Evolutionary conservation across 441 rosid species (phyloP), one percentile per base, ranked within the genome.

Genomic region (Francoa sonchifolia): DNA sequence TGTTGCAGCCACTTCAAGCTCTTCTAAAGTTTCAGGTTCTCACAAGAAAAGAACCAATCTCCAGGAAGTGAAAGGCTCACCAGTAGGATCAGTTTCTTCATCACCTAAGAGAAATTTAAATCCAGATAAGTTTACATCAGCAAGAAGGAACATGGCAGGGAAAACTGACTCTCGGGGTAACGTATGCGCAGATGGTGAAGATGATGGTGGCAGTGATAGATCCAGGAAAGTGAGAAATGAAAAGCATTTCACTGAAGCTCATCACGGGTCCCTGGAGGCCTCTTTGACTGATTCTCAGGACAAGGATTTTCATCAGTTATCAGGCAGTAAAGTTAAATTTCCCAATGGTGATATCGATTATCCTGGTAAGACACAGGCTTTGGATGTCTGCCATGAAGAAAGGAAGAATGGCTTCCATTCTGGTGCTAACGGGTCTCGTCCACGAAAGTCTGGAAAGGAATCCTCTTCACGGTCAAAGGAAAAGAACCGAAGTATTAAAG

Each of bases 1-100:
- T 56, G 57, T 61, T 28, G 78, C 78, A 6, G 90, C 96, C 49
- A 71, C 93, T 27, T 80, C 99, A 18, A 86, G 93, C 66, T 86
- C 99, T 31, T 92, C 94, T 39, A 92, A 83, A 71, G 74, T 89
- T 58, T 86, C 92, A 48, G 77, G 78, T 65, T 84, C 92, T 49
- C 80, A 66, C 52, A 77, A 77, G 71, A 72, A 70, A 41, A 79
- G 71, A 63, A 54, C 61, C 48, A 65, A 69, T 66, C 65, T 76
- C 57, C 82, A 58, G 15, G 94, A 77, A 50, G 68, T 66, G 19
- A 90, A 79, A 67, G 87, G 79, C 50, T 90, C 98, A 7, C 96
- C 96, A 5, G 98, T 78, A 41, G 93, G 77, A 63, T 85, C 94
- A 29, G 96, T 85, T 63, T 77, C 96, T 54, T 90, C 98, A 42